Conservation (phyloP, 2,329 filamentous ascomycete genomes). For the Trichoderma brevicompactum region DNA sequence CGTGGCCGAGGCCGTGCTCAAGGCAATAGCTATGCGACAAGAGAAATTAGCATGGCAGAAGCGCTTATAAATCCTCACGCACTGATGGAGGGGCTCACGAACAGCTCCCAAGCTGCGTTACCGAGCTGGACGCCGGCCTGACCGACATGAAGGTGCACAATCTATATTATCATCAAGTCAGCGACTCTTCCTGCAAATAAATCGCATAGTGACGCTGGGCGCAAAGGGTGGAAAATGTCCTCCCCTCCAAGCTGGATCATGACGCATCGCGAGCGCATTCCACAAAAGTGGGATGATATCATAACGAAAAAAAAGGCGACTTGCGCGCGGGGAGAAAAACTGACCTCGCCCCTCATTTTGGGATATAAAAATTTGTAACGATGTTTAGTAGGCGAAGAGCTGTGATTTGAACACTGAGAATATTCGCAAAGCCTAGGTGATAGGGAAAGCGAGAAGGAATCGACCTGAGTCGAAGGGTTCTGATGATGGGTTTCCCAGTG, state of each 20-base stretch:
- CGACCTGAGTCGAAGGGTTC: constrained; percentile 33
- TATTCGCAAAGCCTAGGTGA: constrained; percentile 10
- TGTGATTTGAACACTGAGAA: neutral
- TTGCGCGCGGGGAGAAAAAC: constrained; percentile 34
- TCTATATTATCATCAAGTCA: constrained; percentile 45
- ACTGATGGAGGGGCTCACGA: constrained; percentile 47
- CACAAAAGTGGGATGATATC: constrained; percentile 11
- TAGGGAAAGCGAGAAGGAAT: constrained; percentile 35
- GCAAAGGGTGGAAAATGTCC: constrained; percentile 15
- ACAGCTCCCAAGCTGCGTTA: constrained; percentile 78
- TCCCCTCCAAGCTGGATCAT: neutral
- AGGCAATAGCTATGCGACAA: constrained; percentile 64
- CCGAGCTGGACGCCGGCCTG: constrained; percentile 76
- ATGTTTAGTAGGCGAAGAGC: neutral
- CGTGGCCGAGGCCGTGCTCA: constrained; percentile 69
- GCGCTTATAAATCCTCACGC: neutral
- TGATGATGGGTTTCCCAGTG: constrained; percentile 43
- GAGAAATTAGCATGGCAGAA: constrained; percentile 35
- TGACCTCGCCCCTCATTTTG: constrained; percentile 63
- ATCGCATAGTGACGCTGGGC: neutral
- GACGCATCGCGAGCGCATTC: constrained; percentile 13
- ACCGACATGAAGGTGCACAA: constrained; percentile 67
- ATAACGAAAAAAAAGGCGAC: constrained; percentile 1
- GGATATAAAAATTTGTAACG: neutral
- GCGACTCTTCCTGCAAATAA: neutral